Conservation (phyloP, 345 rosid genomes). For the Eucalyptus polybractea region DNA sequence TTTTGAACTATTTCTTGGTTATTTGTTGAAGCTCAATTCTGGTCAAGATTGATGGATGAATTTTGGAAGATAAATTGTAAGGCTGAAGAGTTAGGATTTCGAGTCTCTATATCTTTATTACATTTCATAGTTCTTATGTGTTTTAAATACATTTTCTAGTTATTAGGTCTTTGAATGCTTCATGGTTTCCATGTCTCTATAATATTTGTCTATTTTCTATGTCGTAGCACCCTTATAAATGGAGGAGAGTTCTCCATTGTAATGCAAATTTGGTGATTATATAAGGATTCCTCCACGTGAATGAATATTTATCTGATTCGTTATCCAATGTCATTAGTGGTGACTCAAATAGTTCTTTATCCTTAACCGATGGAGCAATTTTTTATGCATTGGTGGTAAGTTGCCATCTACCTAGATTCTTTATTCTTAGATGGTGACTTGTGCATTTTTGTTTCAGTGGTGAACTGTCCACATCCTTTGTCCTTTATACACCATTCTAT, state of each 20-base stretch:
- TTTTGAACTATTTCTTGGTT: fast-evolving
- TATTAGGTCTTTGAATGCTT: background rate
- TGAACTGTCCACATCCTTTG: background rate
- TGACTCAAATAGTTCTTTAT: background rate
- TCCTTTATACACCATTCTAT: background rate
- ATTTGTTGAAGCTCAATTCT: too few relatives aligned
- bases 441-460: background rate
- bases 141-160: background rate
- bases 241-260: too few relatives aligned
- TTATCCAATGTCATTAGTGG: background rate
- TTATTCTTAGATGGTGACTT: background rate
- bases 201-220: background rate
- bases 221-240: fast-evolving
- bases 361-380: background rate
- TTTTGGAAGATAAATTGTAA: background rate
- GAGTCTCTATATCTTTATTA: fast-evolving
- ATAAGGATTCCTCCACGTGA: background rate
- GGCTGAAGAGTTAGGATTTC: fast-evolving
- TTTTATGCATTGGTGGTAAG: background rate
- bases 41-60: background rate
- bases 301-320: too few relatives aligned
- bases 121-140: background rate
- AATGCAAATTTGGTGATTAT: background rate
- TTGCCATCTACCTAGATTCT: fast-evolving
- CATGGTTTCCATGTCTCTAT: too few relatives aligned